phyloP scores from a whole-genome alignment of 768 basidiomycete genomes.

The Mycena vitilis region DNA sequence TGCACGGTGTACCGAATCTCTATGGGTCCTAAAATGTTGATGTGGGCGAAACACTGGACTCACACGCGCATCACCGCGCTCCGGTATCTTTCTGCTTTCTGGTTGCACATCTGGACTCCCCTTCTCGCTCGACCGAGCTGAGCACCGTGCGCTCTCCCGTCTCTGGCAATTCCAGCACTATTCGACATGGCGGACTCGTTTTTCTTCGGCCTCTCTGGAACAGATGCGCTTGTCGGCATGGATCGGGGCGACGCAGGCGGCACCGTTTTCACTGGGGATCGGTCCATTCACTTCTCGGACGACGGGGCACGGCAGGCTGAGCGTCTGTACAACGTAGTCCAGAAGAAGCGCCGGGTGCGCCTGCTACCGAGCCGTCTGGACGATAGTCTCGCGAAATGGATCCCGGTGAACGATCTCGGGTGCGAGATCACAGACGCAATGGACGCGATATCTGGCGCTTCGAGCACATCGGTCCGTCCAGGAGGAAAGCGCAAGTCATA shows the following conservation, averaged over 20 bases:
- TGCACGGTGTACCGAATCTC: too few species aligned
- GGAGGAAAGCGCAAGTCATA: slow-evolving; percentile 17
- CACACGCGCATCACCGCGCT: too few species aligned
- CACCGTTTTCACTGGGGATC: neutral
- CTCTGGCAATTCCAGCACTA: too few species aligned
- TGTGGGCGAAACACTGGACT: too few species aligned
- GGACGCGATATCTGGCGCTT: neutral
- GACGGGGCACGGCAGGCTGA: slow-evolving; percentile 2
- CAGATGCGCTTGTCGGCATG: neutral
- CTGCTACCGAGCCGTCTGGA: neutral
- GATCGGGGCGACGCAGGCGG: neutral
- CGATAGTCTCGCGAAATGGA: neutral
- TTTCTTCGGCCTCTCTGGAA: too few species aligned
- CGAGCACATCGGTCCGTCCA: neutral
- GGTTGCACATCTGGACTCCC: too few species aligned
- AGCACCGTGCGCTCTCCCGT: too few species aligned
- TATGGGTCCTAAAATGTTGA: too few species aligned
- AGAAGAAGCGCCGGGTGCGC: neutral
- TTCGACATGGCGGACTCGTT: too few species aligned
- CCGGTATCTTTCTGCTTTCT: too few species aligned
- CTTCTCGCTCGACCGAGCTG: too few species aligned
- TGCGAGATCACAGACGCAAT: neutral
- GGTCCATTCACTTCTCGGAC: slow-evolving; percentile 1
- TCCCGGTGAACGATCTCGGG: neutral
- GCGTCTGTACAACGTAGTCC: slow-evolving; percentile 3